Base-by-base conservation (phyloP, 129 eudicot species). In the Solidago caesia region DNA sequence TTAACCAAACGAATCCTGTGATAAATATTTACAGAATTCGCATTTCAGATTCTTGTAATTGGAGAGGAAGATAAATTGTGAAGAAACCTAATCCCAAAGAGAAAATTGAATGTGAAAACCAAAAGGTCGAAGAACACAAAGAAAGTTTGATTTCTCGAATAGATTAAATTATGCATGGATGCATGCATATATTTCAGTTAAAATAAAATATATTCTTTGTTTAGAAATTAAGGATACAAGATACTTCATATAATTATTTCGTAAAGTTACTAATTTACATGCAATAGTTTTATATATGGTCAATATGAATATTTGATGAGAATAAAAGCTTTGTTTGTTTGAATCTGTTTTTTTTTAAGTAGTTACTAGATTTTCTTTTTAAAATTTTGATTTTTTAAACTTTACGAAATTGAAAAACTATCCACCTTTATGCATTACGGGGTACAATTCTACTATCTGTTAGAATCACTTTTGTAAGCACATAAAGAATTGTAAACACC, bases 21-120 rank as follows among this genome's bases (percentile, higher is more conserved):
- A 29, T 11, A 58, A 41, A n/a, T 33, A 33, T 26, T 70, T 48
- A 60, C 81, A 65, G 67, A 72, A 72, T 73, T 72, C 44, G 64
- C 26, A 73, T 73, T 33, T 33, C 39, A 25, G 60, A 12, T 67
- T 67, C 77, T 64, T 71, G 80, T 69, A 64, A 33, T 71, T 72
- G 44, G 82, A 68, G 80, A 82, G 86, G 80, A 78, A 74, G 70
- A 78, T 67, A 46, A 9, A 44, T 73, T 47, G 25, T 44, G 41
- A 68, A 75, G 53, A 64, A 82, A 79, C 33, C 69, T 61, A 27
- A 78, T 67, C 49, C 64, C 33, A 68, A 52, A 55, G 21, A 67
- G 56, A 66, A 44, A 33, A 12, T 53, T n/a, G 44, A 16, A 60
- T 68, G 21, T 63, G 81, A 78, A 72, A 83, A 83, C 42, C 58